Evolutionary conservation across 1,284 basidiomycete species (phyloP).

Genomic region (Moesziomyces globuligerus): DNA sequence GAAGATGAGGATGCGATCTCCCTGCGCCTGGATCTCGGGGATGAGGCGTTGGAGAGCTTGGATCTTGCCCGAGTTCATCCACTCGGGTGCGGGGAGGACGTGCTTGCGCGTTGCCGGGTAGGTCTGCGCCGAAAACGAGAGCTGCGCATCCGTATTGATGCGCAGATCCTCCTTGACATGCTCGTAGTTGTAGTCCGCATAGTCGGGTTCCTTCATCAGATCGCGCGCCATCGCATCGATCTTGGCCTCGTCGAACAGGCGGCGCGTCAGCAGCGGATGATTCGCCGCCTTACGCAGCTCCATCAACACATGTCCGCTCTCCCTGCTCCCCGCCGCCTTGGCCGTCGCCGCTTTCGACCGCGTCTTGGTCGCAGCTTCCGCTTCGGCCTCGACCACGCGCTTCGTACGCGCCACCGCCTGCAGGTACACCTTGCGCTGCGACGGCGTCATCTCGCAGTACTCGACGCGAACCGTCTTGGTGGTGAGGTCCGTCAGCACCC

Average conservation of each 20-base stretch:
- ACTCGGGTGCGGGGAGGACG: conserved; percentile 79
- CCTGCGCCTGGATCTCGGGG: conserved; percentile 76
- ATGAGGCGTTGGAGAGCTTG: conserved; percentile 79
- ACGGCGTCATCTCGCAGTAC: conserved; percentile 89
- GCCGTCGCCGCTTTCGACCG: conserved; percentile 20
- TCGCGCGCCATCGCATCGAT: conserved; percentile 81
- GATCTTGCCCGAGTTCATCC: conserved; percentile 90
- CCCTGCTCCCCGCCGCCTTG: conserved; percentile 19
- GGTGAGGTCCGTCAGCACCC: conserved; percentile 92
- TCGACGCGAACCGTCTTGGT: conserved; percentile 91
- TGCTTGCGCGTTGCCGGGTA: conserved; percentile 72
- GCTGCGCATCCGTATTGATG: conserved; percentile 66
- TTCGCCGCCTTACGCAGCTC: conserved; percentile 93
- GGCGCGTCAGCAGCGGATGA: conserved; percentile 94
- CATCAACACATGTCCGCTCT: conserved; percentile 82
- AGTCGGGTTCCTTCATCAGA: conserved; percentile 86
- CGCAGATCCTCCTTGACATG: conserved; percentile 64
- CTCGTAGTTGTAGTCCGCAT: conserved; percentile 60
- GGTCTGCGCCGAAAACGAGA: conserved; percentile 50
- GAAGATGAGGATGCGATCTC: conserved; percentile 89
- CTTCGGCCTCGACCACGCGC: conserved; percentile 75
- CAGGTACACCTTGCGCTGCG: conserved; percentile 85
- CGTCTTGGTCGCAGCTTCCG: conserved; percentile 8
- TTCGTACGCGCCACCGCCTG: conserved; percentile 82
- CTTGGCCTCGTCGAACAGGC: conserved; percentile 80